Evolutionary conservation across 352 stramenopile species (phyloP), one percentile per base, ranked within the genome.

Genomic region (Phytopythium boreale): DNA sequence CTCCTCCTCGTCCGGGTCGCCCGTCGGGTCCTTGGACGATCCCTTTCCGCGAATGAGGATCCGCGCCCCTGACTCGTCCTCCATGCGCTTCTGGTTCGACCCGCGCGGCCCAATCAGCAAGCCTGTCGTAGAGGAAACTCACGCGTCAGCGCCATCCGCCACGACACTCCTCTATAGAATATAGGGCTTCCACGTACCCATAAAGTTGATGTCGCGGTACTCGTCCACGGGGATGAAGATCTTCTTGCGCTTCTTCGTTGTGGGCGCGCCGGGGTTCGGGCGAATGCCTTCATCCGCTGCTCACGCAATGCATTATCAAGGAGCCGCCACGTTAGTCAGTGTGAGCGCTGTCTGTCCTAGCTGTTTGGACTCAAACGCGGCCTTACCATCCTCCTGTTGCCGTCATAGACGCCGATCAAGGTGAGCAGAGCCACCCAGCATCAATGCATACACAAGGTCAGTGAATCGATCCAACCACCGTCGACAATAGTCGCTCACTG

Each of bases 181-280:
- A 6, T 8, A 26, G 19, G 7, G 47, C 39, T 14, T 17, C 24
- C 4, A 65, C 74, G 24, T 20, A 86, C 88, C 91, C 79, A 98
- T 96, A 59, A 97, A 97, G 75, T 97, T 98, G 68, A 97, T 97
- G 34, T 97, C 92, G 9, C 88, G 87, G 75, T 97, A 90, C 63
- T 96, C 92, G 63, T 95, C 89, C 62, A 94, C 84, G 8, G 90
- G 88, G 49, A 97, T 97, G 74, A 94, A 96, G 51, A 97, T 82
- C 80, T 97, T 97, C 80, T 96, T 96, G 68, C 75, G 77, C 72
- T 93, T 96, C 75, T 91, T 92, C 8, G 77, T 74, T 27, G 69
- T 74, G 51, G 75, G 70, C 17, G 26, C 64, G 22, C 79, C 74
- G 15, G 75, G 74, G 1, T 67, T 69, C 27, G 76, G 64, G 56